These are phyloP conservation scores for Myxozyma monticola DNA, from an alignment of 805 yeast species.

Conservation along the genomic window DNA sequence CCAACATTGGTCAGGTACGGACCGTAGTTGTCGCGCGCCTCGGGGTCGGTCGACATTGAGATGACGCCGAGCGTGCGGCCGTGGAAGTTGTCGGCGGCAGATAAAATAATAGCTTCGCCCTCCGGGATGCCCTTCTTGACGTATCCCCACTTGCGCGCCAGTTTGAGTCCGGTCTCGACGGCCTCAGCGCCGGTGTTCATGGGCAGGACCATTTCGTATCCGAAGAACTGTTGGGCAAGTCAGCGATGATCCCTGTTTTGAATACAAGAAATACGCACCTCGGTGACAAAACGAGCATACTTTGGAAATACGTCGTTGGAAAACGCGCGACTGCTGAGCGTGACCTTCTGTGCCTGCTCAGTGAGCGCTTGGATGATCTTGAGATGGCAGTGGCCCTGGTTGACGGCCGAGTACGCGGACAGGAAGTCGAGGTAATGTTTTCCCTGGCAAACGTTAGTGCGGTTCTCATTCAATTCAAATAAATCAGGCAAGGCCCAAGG, in stretches of 20 bases:
- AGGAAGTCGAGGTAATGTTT: slow-evolving; percentile 88
- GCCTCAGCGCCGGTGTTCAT: slow-evolving; percentile 99
- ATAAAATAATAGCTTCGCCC: slow-evolving; percentile 80
- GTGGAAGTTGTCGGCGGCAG: slow-evolving; percentile 90
- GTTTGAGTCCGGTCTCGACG: slow-evolving; percentile 89
- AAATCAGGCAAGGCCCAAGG: not conserved
- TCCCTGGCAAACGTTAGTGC: slow-evolving; percentile 45
- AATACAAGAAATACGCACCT: slow-evolving; percentile 35
- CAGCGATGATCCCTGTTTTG: not conserved
- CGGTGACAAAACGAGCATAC: slow-evolving; percentile 84
- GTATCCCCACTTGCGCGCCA: slow-evolving; percentile 98
- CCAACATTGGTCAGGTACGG: slow-evolving; percentile 85
- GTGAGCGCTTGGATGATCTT: slow-evolving; percentile 78
- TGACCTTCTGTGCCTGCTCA: slow-evolving; percentile 82
- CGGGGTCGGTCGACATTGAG: slow-evolving; percentile 95
- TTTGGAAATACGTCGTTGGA: slow-evolving; percentile 84
- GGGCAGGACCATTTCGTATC: slow-evolving; percentile 90
- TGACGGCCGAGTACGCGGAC: slow-evolving; percentile 94
- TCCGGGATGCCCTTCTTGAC: slow-evolving; percentile 77
- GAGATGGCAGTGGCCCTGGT: slow-evolving; percentile 98
- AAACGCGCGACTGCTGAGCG: slow-evolving; percentile 89
- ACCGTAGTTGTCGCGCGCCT: slow-evolving; percentile 84
- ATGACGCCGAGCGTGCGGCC: slow-evolving; percentile 95
- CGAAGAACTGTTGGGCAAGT: slow-evolving; percentile 63
- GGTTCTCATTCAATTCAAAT: not conserved